Evolutionary conservation across 768 basidiomycete species (phyloP).

Genomic region (Fistulinella prunicolor): DNA sequence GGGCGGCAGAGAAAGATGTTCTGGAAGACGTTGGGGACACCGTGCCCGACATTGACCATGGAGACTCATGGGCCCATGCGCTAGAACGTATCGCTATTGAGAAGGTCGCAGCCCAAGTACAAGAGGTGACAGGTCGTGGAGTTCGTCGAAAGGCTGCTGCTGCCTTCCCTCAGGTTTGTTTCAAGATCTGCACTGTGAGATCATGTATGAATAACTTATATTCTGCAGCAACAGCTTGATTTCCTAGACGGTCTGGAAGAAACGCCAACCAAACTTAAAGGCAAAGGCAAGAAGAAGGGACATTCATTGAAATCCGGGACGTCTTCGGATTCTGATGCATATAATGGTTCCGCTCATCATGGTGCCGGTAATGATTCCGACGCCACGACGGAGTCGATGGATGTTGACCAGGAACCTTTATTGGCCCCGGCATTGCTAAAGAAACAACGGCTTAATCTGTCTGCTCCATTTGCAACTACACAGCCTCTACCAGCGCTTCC

Average conservation of each 20-base stretch:
- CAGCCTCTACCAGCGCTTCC: slow-evolving; percentile 3
- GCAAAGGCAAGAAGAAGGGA: slow-evolving; percentile 34
- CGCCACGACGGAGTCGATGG: slow-evolving; percentile 25
- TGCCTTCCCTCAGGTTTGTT: slow-evolving; percentile 38
- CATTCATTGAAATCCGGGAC: slow-evolving; percentile 27
- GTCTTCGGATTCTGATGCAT: slow-evolving; percentile 43
- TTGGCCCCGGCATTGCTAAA: neutral
- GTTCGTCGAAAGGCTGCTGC: slow-evolving; percentile 68
- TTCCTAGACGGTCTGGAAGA: slow-evolving; percentile 36
- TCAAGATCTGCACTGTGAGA: neutral
- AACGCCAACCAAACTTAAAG: slow-evolving; percentile 36
- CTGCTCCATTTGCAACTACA: neutral
- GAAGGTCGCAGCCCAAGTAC: slow-evolving; percentile 40
- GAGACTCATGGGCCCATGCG: slow-evolving; percentile 81
- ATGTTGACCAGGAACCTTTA: slow-evolving; percentile 5
- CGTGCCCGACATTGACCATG: slow-evolving; percentile 44
- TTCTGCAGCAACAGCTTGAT: slow-evolving; percentile 29
- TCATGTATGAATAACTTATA: neutral
- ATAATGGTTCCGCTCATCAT: slow-evolving; percentile 22
- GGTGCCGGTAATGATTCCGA: slow-evolving; percentile 22
- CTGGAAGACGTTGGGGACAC: slow-evolving; percentile 66
- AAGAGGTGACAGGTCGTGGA: slow-evolving; percentile 67
- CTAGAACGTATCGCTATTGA: slow-evolving; percentile 48
- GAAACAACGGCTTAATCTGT: slow-evolving; percentile 3
- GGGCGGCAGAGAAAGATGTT: slow-evolving; percentile 75